Conservation (phyloP, 805 yeast species). For the Maudiozyma turicensis region DNA sequence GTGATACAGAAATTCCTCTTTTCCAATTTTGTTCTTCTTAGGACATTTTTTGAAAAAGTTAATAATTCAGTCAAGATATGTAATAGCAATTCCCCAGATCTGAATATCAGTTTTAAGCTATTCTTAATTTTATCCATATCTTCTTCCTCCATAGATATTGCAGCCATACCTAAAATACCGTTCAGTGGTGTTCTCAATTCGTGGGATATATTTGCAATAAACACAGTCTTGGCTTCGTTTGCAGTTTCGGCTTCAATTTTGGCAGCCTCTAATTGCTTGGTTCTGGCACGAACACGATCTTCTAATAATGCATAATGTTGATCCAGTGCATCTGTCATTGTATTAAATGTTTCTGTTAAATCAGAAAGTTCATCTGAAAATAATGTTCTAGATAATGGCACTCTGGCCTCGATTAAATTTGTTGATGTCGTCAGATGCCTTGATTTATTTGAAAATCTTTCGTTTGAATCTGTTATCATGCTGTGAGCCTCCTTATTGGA, state of each 20-base stretch:
- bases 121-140: slow-evolving; percentile 60
- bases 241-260: slow-evolving; percentile 88
- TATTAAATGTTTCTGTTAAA: slow-evolving; percentile 78
- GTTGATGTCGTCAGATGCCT: slow-evolving; percentile 24
- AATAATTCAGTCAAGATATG: slow-evolving; percentile 85
- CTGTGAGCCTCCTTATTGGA: not conserved
- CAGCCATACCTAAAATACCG: slow-evolving; percentile 93
- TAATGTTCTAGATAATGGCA: slow-evolving; percentile 40
- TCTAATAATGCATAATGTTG: slow-evolving; percentile 77
- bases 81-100: slow-evolving; percentile 82
- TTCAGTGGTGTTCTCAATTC: slow-evolving; percentile 92
- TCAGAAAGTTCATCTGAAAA: slow-evolving; percentile 82
- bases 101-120: slow-evolving; percentile 70
- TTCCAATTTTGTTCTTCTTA: slow-evolving; percentile 75
- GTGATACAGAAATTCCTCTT: slow-evolving; percentile 67
- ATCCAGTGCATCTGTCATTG: slow-evolving; percentile 82
- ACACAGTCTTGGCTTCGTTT: slow-evolving; percentile 91
- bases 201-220: slow-evolving; percentile 86
- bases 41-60: slow-evolving; percentile 82
- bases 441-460: slow-evolving; percentile 11
- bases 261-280: slow-evolving; percentile 81
- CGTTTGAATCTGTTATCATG: slow-evolving; percentile 1
- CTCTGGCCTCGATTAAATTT: slow-evolving; percentile 31
- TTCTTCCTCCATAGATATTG: slow-evolving; percentile 82
- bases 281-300: slow-evolving; percentile 77